phyloP scores from a whole-genome alignment of 768 basidiomycete species.

The Stropharia rugosoannulata region DNA sequence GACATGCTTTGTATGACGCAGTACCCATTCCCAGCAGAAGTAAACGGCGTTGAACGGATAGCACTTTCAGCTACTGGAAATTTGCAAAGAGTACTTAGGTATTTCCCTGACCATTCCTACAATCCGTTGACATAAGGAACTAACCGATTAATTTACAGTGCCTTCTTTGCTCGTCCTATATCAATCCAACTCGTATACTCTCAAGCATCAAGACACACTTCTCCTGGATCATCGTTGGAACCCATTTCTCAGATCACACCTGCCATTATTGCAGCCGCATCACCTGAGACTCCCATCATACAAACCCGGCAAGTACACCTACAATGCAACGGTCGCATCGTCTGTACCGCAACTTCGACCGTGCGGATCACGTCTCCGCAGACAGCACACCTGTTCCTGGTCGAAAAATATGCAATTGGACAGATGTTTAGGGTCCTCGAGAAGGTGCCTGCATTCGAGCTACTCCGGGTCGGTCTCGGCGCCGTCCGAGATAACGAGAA shows the following conservation, averaged over 20 bases:
- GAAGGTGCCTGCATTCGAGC: constrained; percentile 54
- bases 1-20: constrained; percentile 19
- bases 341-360: constrained; percentile 65
- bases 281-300: constrained; percentile 48
- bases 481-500: constrained; percentile 21
- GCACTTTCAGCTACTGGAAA: constrained; percentile 70
- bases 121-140: not conserved
- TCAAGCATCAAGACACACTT: constrained; percentile 36
- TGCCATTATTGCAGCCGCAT: constrained; percentile 37
- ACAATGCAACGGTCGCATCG: constrained; percentile 49
- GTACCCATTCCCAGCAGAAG: constrained; percentile 52
- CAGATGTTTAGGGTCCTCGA: constrained; percentile 62
- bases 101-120: constrained; percentile 1
- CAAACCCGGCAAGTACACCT: constrained; percentile 69
- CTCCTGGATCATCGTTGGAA: constrained; percentile 19
- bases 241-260: constrained; percentile 35
- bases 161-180: constrained; percentile 66
- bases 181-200: constrained; percentile 57
- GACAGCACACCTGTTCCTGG: constrained; percentile 61
- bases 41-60: constrained; percentile 65
- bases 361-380: constrained; percentile 58
- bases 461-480: constrained; percentile 52
- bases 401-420: constrained; percentile 66
- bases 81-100: constrained; percentile 70
- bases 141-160: constrained; percentile 32